A percentile compares a stretch with the other conserved stretches of the same genome.
These are phyloP conservation scores for Pseudoscleropodium purum DNA, from an alignment of 225 moss, liverwort and hornwort species.

Conservation along the genomic window DNA sequence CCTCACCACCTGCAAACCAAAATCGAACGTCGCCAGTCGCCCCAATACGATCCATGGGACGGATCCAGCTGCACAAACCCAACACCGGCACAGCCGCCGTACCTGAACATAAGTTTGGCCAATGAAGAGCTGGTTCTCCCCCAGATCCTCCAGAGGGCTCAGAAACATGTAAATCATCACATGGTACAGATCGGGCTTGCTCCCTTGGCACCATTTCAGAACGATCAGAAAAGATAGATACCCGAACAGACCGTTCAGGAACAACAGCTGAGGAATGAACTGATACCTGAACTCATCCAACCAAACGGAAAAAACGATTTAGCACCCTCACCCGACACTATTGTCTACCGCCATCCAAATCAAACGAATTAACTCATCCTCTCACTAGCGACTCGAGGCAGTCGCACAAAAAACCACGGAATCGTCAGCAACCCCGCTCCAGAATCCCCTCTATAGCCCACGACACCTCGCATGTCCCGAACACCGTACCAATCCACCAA, in stretches of 20 bases:
- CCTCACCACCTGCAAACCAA: not conserved
- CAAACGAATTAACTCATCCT: not conserved
- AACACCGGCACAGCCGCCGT: not conserved
- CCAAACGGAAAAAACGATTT: not conserved
- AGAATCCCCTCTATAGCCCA: not conserved
- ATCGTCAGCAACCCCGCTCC: not conserved
- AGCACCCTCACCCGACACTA: not conserved
- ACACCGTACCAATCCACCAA: not conserved
- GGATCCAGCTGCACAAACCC: not conserved
- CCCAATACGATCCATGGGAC: not conserved
- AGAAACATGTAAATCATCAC: slow-evolving; percentile 99
- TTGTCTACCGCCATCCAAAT: not conserved
- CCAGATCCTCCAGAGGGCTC: slow-evolving; percentile 50
- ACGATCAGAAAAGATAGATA: slow-evolving; percentile 85
- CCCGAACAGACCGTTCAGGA: slow-evolving; percentile 46
- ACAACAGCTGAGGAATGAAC: slow-evolving; percentile 92
- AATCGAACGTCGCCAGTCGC: not conserved
- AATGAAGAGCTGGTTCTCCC: slow-evolving; percentile 68
- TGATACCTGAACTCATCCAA: slow-evolving; percentile 60
- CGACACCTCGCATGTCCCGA: not conserved
- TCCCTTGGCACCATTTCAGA: slow-evolving; percentile 86
- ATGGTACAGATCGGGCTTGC: slow-evolving; percentile 95
- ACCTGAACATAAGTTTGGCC: slow-evolving; percentile 73
- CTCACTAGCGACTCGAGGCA: not conserved
- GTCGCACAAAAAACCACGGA: no score